Base-by-base conservation (phyloP, 495 filamentous ascomycete genomes). In the Stereocaulon alpinum region DNA sequence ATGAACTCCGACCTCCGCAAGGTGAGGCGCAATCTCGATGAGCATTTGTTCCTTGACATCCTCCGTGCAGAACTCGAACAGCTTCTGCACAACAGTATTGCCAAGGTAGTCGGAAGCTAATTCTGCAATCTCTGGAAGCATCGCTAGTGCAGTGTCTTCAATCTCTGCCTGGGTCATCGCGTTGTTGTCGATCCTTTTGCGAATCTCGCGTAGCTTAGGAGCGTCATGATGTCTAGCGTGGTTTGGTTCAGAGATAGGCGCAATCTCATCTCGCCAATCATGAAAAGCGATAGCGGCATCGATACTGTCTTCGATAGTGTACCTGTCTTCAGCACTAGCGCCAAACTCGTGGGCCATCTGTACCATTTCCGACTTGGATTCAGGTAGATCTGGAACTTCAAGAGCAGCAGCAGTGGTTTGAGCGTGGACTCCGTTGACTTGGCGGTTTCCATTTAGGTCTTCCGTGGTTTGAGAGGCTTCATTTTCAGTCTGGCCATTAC, bases 61-160 rank as follows among this genome's bases (percentile, higher is more conserved):
- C 66, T 97, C 93, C 0, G 91, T 95, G 73, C 91, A 96, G 71
- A 86, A 91, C 68, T 97, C 92, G 67, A 97, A 98, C 52, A 98
- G 74, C 72, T 97, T 97, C 71, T 98, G 93, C 27, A 98, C 93
- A n/a, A 98, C 93, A 0, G 93, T 98, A 72, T 98, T 98, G 64
- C 93, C 93, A 56, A 98, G 81, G 64, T 98, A 98, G 68, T 98
- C 93, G 11, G 89, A 91, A 20, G 93, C 78, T 18, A 98, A 79
- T 70, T 97, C 93, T 14, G 92, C 90, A 67, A 98, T 91, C 73
- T 98, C 93, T 30, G 90, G 88, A 17, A 98, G 80, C 94, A 98
- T 98, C 34, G 84, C 85, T 29, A 85, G 75, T 37, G 93, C 94
- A 65, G 91, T 94, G 61, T 85, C 86, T 69, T 98, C 93, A 63